Conservation (phyloP, 2,329 filamentous ascomycete species). For the Diaporthe caulivora region DNA sequence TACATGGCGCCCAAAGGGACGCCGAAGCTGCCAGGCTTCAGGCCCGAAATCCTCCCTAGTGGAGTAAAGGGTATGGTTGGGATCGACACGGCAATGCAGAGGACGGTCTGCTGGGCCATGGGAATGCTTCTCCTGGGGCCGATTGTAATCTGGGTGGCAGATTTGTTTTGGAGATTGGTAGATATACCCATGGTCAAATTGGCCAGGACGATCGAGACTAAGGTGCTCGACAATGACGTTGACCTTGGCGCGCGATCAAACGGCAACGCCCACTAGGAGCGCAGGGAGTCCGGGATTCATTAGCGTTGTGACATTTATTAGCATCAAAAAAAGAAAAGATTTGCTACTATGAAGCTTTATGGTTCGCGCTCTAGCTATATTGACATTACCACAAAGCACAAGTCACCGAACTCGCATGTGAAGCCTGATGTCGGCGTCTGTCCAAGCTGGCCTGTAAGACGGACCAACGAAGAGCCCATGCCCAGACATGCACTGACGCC, state of each 20-base stretch:
- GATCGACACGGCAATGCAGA: constrained; percentile 46
- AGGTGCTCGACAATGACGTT: constrained; percentile 36
- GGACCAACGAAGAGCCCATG: constrained; percentile 14
- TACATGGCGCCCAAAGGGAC: constrained; percentile 43
- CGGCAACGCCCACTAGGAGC: constrained; percentile 25
- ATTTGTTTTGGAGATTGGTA: constrained; percentile 70
- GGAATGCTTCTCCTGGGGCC: constrained; percentile 52
- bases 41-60: constrained; percentile 42
- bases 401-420: neutral
- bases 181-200: constrained; percentile 57
- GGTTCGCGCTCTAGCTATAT: neutral
- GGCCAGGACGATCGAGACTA: constrained; percentile 46
- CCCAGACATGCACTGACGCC: constrained; percentile 16
- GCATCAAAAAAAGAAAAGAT: neutral
- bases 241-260: constrained; percentile 34
- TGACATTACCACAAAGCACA: neutral
- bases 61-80: constrained; percentile 51
- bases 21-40: constrained; percentile 42
- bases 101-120: constrained; percentile 51
- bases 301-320: constrained; percentile 5
- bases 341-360: neutral
- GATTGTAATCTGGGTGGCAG: constrained; percentile 65
- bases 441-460: constrained; percentile 31
- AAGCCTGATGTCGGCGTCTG: constrained; percentile 16
- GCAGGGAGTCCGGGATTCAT: neutral